Percentiles rank a stretch among this genome's conserved stretches.
These are phyloP conservation scores for Mycosarcoma mackinlayi DNA, from an alignment of 1,284 basidiomycete species.

Conservation along the genomic window DNA sequence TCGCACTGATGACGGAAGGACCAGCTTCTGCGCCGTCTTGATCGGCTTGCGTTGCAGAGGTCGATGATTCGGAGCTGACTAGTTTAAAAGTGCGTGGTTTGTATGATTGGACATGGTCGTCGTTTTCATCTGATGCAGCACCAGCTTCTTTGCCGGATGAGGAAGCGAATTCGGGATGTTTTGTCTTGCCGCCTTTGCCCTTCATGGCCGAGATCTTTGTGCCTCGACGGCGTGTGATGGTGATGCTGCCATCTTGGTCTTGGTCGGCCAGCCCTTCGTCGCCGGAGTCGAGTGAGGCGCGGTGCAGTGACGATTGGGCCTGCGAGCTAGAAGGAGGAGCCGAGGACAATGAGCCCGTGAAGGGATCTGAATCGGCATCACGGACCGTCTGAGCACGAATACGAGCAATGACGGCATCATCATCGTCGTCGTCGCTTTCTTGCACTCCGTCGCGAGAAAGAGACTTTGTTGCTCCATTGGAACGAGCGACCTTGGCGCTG, in stretches of 20 bases:
- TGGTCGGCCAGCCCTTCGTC: conserved; percentile 8
- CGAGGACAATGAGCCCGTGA: conserved; percentile 37
- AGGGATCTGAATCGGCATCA: conserved; percentile 33
- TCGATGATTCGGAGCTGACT: conserved; percentile 20
- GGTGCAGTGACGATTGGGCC: conserved; percentile 16
- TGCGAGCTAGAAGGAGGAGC: conserved; percentile 29
- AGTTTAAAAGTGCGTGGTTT: conserved; percentile 35
- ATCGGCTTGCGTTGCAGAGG: conserved; percentile 6
- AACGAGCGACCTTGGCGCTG: neutral
- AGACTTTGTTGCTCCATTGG: neutral
- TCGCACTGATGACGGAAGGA: neutral
- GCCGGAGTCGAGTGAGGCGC: neutral
- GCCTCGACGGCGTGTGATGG: conserved; percentile 24
- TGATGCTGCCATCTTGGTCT: conserved; percentile 13
- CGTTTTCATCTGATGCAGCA: conserved; percentile 15
- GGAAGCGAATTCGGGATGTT: conserved; percentile 24
- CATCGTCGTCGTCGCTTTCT: conserved; percentile 7
- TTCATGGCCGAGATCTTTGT: conserved; percentile 42
- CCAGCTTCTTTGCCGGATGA: conserved; percentile 18
- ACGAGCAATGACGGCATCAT: conserved; percentile 31
- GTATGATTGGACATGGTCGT: conserved; percentile 3
- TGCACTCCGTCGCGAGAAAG: neutral
- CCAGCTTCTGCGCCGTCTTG: conserved; percentile 5
- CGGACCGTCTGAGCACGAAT: conserved; percentile 23
- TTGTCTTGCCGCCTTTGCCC: conserved; percentile 14